These are phyloP conservation scores for Kalaharituber pfeilii DNA, from an alignment of 2,329 filamentous ascomycete genomes.

Conservation along the genomic window DNA sequence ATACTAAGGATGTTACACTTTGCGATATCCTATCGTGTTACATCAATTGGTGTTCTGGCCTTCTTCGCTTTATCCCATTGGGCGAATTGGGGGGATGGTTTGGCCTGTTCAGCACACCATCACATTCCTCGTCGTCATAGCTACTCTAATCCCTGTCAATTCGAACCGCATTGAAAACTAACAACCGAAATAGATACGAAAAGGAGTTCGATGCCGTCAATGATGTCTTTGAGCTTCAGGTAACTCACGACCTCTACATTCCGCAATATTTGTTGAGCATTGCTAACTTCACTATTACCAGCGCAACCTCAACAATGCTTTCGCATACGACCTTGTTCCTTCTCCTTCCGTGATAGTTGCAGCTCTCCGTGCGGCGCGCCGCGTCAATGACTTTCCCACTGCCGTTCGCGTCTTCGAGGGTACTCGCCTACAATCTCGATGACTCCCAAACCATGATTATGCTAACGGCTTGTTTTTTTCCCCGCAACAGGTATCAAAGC, in stretches of 20 bases:
- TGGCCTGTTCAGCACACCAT: too few species aligned
- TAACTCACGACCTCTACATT: slow-evolving; percentile 30
- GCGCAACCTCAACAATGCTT: slow-evolving; percentile 98
- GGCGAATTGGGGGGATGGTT: too few species aligned
- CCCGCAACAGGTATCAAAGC: slow-evolving; percentile 73
- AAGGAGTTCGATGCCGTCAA: slow-evolving; percentile 97
- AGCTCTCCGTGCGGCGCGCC: slow-evolving; percentile 78
- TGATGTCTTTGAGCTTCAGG: slow-evolving; percentile 99
- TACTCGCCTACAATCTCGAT: slow-evolving; percentile 31
- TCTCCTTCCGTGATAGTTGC: slow-evolving; percentile 79
- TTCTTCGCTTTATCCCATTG: too few species aligned
- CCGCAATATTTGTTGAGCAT: not conserved
- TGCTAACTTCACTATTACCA: slow-evolving; percentile 25
- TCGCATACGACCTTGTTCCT: slow-evolving; percentile 98
- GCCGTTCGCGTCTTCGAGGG: slow-evolving; percentile 98
- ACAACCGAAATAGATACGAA: slow-evolving; percentile 54
- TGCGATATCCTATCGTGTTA: too few species aligned
- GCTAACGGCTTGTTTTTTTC: not conserved
- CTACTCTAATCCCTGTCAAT: not conserved
- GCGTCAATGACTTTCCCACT: slow-evolving; percentile 97
- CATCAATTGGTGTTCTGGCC: too few species aligned
- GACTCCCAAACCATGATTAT: not conserved
- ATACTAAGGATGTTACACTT: too few species aligned
- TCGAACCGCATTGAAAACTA: not conserved
- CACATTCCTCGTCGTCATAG: not conserved